Base-by-base conservation (phyloP, 495 filamentous ascomycete genomes). In the Glonium stellatum region DNA sequence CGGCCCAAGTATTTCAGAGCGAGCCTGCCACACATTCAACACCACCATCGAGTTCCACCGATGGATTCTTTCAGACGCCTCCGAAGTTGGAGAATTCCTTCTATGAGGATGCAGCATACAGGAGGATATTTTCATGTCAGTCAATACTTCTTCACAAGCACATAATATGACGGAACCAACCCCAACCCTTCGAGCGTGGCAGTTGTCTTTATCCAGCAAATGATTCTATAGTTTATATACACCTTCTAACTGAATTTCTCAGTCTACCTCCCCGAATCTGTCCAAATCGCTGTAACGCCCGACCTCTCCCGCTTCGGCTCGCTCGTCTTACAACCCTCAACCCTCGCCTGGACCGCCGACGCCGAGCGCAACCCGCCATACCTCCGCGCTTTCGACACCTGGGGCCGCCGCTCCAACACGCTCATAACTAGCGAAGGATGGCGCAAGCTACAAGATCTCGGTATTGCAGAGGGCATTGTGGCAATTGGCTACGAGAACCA, bases 331-430 rank as follows among this genome's bases (percentile, higher is more conserved):
- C 21, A 54, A 31, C 60, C 64, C 6, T 22, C 73, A 37, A 71
- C 83, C 23, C 73, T 84, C 54, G 64, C 71, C 64, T 79, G 72
- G 72, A 65, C 84, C 21, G 76, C 78, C 9, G 81, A 86, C 68
- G 80, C 84, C 37, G 85, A 88, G 70, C 67, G 60, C 27, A 80
- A 84, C 68, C 73, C 73, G 11, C 85, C 85, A 1, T 78, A 77
- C 42, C 64, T 87, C 44, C 71, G 72, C 50, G 75, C 77, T 41
- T 69, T 63, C 51, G 77, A 79, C 64, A 74, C 76, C 25, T 85
- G 22, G 25, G 31, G 79, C 36, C 71, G 70, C 58, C 75, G 72
- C 27, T 71, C 60, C 5, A 74, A 73, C 48, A 75, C 75, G 39
- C 72, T 86, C 9, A 71, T 82, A 35, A 79, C 79, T 9, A 74